Base-by-base conservation (phyloP, 2,329 filamentous ascomycete genomes). In the Coniella lustricola region DNA sequence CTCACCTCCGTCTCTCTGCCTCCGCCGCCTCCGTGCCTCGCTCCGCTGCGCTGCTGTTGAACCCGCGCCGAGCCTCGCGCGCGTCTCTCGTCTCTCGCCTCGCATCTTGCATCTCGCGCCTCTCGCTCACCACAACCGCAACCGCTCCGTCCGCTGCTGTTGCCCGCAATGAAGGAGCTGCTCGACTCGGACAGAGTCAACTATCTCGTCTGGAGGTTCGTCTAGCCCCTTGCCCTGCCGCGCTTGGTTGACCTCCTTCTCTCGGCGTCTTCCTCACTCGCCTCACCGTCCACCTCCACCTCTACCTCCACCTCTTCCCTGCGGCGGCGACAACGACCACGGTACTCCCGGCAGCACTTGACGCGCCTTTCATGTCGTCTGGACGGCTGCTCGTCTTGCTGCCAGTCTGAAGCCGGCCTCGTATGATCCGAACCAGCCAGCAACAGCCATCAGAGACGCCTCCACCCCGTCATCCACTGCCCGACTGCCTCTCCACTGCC, bases 201-300 rank as follows among this genome's bases (percentile, higher is more conserved):
- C 72, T 84, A 79, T 73, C 74, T 84, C 65, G 74, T 84, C 64
- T 84, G 81, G 81, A 82, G 79, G 81, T 84, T 73, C 67, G 80
- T 76, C 52, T 54, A 53, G 56, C 58, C 56, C 52, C 53, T 53
- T 44, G 46, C 47, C 54, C 52, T 46, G 55, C 46, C 52, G 54
- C 46, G 50, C 52, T 34, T 33, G 21, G 20, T 16, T 42, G 18
- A n/a, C 18, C 32, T 42, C 39, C 14, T 43, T 32, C 14, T 32
- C 43, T 41, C 50, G 42, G 25, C 45, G 37, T 54, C 53, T 49
- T 14, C 16, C 44, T 49, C 47, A 46, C 39, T 49, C 44, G 41
- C 45, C 29, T 18, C 44, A 38, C 25, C 33, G n/a, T n/a, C n/a
- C n/a, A n/a, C n/a, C n/a, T n/a, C n/a, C n/a, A n/a, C n/a, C n/a